phyloP scores from a whole-genome alignment of 1,284 basidiomycete genomes.

The Waitea zeae region DNA sequence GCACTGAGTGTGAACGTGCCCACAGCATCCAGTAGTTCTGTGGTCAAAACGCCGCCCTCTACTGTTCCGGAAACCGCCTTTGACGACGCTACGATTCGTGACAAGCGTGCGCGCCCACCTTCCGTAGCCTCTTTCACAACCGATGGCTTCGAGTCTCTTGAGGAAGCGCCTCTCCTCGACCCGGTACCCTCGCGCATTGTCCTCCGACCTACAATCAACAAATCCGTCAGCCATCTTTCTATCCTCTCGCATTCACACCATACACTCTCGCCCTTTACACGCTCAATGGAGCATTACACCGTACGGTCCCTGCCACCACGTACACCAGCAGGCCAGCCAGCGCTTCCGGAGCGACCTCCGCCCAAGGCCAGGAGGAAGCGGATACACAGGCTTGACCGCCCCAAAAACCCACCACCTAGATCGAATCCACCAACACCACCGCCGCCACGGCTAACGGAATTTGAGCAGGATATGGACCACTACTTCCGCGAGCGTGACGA shows the following conservation, averaged over 20 bases:
- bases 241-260: constrained; percentile 78
- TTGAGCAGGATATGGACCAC: constrained; percentile 58
- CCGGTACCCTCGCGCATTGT: constrained; percentile 41
- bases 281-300: constrained; percentile 77
- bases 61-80: no score
- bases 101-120: no score
- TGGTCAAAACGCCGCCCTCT: no score
- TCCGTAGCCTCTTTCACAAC: no score
- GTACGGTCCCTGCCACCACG: constrained; percentile 69
- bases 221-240: constrained; percentile 66
- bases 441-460: constrained; percentile 20
- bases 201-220: constrained; percentile 51
- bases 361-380: constrained; percentile 68
- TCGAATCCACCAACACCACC: no score
- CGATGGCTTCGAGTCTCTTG: no score
- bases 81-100: no score
- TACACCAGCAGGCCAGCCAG: constrained; percentile 14
- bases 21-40: no score
- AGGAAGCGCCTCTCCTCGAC: constrained; percentile 15
- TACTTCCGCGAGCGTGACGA: constrained; percentile 49
- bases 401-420: no score
- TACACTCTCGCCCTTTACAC: constrained; percentile 81
- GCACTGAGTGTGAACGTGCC: no score
- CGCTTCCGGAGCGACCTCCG: constrained; percentile 24
- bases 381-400: constrained; percentile 50